Base-by-base conservation (phyloP, 2,329 filamentous ascomycete species). In the Drechslera avenae region DNA sequence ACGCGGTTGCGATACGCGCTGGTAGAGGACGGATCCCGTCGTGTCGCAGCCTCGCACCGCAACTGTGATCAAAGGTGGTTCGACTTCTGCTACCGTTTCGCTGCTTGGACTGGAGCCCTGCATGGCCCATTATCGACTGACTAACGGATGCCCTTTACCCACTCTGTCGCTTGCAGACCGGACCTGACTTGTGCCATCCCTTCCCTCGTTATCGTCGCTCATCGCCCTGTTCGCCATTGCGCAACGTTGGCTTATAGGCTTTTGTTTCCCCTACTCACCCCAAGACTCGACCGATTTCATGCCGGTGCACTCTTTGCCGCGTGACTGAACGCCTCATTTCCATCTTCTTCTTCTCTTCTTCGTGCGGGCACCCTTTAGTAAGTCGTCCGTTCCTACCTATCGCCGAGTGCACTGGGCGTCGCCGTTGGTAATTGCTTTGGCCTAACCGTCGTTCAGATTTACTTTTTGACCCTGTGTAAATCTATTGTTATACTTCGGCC, bases 291-390 rank as follows among this genome's bases (percentile, higher is more conserved):
- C 67, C 64, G 65, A 68, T 67, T 69, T 68, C 62, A 71, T 73
- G 69, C 68, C 67, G 67, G 68, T 70, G 63, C 61, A 61, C 72
- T 65, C 67, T 72, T 72, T 72, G 63, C 71, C 70, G 71, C 64
- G 60, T 60, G 57, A 60, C 50, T 57, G 46, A 65, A 59, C 54
- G 56, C 55, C 56, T 56, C 56, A 57, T 53, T 53, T 58, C 50
- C 62, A 51, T 39, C 30, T 48, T 60, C 28, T 71, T 72, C 63
- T 66, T 42, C 72, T 73, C 67, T 67, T 65, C 21, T 23, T 62
- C 52, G 71, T 73, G 71, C 71, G 56, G 71, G 70, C 70, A 73
- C 71, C 71, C 52, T 67, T 62, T 71, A 67, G 71, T 73, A 59
- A 64, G 68, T 71, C 39, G 26, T 19, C 36, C 8, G 14, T 17